These are phyloP conservation scores for Sugiyamaella boreocaroliniensis DNA, from an alignment of 805 yeast genomes.

Conservation along the genomic window DNA sequence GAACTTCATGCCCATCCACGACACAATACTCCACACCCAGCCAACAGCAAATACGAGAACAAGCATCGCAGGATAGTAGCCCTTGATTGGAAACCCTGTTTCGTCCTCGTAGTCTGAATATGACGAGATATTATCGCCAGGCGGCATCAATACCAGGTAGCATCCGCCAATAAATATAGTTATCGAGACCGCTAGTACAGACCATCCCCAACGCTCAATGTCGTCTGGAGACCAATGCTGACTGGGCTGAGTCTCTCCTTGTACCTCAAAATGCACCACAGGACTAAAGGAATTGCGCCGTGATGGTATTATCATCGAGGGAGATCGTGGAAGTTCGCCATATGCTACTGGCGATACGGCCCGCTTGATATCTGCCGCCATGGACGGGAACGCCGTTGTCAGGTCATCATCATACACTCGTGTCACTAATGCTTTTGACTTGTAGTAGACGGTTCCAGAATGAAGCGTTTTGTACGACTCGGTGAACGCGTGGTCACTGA, in stretches of 20 bases:
- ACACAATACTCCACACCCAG: constrained; percentile 66
- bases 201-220: constrained; percentile 6
- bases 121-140: neutral
- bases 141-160: constrained; percentile 12
- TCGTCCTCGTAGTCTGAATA: constrained; percentile 19
- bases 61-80: constrained; percentile 34
- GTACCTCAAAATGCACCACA: neutral
- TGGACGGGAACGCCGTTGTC: neutral
- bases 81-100: constrained; percentile 35
- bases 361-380: neutral
- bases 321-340: neutral
- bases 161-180: constrained; percentile 1
- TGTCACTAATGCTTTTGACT: neutral
- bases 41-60: constrained; percentile 33
- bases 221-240: neutral
- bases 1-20: constrained; percentile 77
- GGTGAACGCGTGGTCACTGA: neutral
- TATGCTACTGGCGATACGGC: neutral
- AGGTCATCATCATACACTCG: neutral
- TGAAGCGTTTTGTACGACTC: neutral
- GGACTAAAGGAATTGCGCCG: neutral
- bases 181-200: constrained; percentile 6
- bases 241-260: neutral
- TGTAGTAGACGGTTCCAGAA: neutral
- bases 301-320: neutral